Evolutionary conservation across 768 basidiomycete genomes (phyloP).

Genomic region (Gymnopilus dilepis): DNA sequence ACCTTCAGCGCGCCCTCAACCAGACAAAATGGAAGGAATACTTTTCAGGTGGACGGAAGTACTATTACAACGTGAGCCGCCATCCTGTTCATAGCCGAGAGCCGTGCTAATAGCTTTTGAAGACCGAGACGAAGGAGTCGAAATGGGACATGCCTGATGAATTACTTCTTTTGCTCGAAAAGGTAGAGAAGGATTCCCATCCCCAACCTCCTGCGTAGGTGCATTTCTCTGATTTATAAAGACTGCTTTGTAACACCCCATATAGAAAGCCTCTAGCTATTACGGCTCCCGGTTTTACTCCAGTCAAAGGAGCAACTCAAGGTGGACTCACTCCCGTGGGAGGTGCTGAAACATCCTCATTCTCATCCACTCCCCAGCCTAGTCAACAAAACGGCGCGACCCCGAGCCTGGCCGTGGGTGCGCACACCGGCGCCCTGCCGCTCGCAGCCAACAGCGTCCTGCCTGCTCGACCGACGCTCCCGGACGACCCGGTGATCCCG

Average conservation of each 20-base stretch:
- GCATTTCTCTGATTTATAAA: not conserved
- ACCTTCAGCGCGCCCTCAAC: conserved; percentile 75
- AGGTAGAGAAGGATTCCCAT: conserved; percentile 78
- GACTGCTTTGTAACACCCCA: conserved; percentile 1
- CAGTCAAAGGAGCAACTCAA: conserved; percentile 50
- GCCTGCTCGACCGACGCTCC: conserved; percentile 78
- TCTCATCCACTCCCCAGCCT: conserved; percentile 53
- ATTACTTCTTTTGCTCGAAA: conserved; percentile 81
- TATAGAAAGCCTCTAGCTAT: conserved; percentile 35
- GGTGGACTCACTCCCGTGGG: conserved; percentile 59
- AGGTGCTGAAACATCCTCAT: conserved; percentile 55
- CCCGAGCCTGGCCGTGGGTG: conserved; percentile 51
- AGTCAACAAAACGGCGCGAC: conserved; percentile 54
- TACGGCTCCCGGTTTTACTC: conserved; percentile 49
- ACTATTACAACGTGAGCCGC: conserved; percentile 80
- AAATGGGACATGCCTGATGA: conserved; percentile 99
- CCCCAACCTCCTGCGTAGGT: conserved; percentile 35
- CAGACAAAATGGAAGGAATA: conserved; percentile 98
- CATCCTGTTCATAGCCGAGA: not conserved
- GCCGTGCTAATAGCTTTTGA: conserved; percentile 11
- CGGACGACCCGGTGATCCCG: conserved; percentile 88
- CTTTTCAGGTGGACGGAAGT: conserved; percentile 88
- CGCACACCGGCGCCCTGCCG: conserved; percentile 61
- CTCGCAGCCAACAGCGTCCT: conserved; percentile 63
- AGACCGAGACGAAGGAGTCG: conserved; percentile 86